Conservation (phyloP, 2,329 filamentous ascomycete genomes). For the Aureobasidium sp. region DNA sequence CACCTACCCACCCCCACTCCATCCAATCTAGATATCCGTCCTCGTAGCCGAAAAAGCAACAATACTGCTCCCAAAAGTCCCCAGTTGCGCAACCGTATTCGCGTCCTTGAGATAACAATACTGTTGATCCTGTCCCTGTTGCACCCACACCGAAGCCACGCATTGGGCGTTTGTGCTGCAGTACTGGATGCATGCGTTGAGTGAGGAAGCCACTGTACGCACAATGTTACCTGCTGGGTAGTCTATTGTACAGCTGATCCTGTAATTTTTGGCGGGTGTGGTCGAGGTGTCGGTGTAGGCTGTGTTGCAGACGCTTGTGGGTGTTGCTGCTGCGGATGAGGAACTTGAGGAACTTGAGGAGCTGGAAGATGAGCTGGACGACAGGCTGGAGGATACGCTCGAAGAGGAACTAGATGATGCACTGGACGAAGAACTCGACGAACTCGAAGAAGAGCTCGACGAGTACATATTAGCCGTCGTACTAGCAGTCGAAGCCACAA, state of each 20-base stretch:
- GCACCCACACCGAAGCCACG: neutral
- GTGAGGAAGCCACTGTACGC: neutral
- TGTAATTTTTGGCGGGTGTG: neutral
- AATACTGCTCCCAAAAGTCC: neutral
- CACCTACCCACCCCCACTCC: no score
- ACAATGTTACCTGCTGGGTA: neutral
- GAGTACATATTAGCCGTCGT: no score
- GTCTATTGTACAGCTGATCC: neutral
- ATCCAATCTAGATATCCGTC: no score
- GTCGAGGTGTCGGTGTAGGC: neutral
- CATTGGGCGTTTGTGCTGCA: neutral
- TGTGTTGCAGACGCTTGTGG: neutral
- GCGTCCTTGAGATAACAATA: neutral
- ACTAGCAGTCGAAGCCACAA: no score
- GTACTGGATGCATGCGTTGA: neutral
- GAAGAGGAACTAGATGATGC: neutral
- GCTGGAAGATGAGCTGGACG: neutral
- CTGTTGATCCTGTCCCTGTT: neutral
- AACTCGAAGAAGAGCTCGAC: no score
- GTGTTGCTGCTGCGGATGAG: neutral
- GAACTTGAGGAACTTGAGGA: neutral
- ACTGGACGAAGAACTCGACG: neutral
- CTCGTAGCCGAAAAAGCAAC: neutral
- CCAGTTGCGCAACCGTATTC: neutral
- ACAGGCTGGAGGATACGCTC: neutral